phyloP scores from a whole-genome alignment of 1,284 basidiomycete genomes.

The Hypsizygus ulmarius region DNA sequence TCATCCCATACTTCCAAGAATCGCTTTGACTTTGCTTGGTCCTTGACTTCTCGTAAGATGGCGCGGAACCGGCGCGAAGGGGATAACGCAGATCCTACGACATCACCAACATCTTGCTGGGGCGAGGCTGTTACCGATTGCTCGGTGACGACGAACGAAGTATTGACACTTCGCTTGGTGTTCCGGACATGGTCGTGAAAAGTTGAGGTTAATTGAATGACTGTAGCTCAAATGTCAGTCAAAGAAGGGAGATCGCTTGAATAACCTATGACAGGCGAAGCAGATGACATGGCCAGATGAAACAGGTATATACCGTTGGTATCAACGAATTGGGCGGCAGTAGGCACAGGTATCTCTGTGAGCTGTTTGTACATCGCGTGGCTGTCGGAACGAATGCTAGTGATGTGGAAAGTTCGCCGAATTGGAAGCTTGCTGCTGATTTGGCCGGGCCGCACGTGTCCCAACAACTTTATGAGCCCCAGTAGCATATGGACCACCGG shows the following conservation, averaged over 20 bases:
- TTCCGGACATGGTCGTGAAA: slow-evolving; percentile 21
- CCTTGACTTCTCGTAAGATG: slow-evolving; percentile 43
- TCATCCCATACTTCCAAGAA: slow-evolving; percentile 63
- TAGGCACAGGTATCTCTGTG: slow-evolving; percentile 42
- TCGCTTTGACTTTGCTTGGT: slow-evolving; percentile 35
- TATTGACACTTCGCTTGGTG: slow-evolving; percentile 15
- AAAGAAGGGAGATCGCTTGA: background rate
- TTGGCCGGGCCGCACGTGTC: too few relatives aligned
- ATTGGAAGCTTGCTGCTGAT: too few relatives aligned
- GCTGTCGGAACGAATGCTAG: too few relatives aligned
- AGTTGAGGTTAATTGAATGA: slow-evolving; percentile 36
- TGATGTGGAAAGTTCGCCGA: too few relatives aligned
- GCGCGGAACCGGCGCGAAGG: slow-evolving; percentile 44
- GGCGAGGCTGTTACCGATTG: slow-evolving; percentile 7
- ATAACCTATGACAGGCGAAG: background rate
- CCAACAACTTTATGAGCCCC: too few relatives aligned
- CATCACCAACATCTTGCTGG: slow-evolving; percentile 40
- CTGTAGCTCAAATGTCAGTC: slow-evolving; percentile 23
- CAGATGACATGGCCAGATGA: background rate
- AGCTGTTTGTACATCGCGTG: slow-evolving; percentile 37
- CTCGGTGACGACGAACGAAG: slow-evolving; percentile 13
- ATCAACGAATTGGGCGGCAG: slow-evolving; percentile 33
- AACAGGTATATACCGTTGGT: slow-evolving; percentile 22
- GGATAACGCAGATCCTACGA: slow-evolving; percentile 43
- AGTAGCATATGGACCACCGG: too few relatives aligned